Base-by-base conservation (phyloP, 495 filamentous ascomycete genomes). In the Trichoderma gamsii region DNA sequence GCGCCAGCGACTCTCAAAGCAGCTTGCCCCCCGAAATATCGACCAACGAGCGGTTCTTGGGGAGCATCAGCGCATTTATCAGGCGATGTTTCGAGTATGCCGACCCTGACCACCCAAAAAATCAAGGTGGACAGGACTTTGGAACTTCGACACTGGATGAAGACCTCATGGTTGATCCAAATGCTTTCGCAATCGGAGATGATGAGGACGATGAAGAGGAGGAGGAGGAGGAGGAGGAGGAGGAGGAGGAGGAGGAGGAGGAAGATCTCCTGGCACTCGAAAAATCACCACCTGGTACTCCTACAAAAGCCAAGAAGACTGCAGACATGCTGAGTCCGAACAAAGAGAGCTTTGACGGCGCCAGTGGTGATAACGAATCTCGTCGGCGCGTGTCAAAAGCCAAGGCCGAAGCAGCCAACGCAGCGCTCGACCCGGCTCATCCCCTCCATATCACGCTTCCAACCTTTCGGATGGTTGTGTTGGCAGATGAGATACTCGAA, bases 391-490 rank as follows among this genome's bases (percentile, higher is more conserved):
- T 81, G 68, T 84, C 85, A 66, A 81, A 82, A 71, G 80, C 82
- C n/a, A 78, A 84, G 74, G 80, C 84, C 1, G 84, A 84, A 71
- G 81, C 83, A 23, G 92, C 93, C 32, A 99, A 99, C 73, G 84
- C 88, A 18, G 95, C 95, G 29, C 87, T 99, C 6, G 92, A 99
- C 75, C 95, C 95, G 0, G 86, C 89, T 56, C 93, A 95, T 68
- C 95, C 95, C 0, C 85, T 99, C 0, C 89, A 97, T 76, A 97
- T 99, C 74, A 98, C 96, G 9, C 87, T 99, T 11, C 96, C 96
- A 0, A 99, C 95, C 25, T 99, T 99, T 84, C 90, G 95, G 71
- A 99, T 99, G 95, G 92, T 99, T 29, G 89, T 99, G 59, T 86
- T 99, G 25, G 95, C 95, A 68, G 95, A 99, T 76, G 95, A 99